Evolutionary conservation across 2,329 filamentous ascomycete species (phyloP).

Genomic region (Curvularia eragrostidis): DNA sequence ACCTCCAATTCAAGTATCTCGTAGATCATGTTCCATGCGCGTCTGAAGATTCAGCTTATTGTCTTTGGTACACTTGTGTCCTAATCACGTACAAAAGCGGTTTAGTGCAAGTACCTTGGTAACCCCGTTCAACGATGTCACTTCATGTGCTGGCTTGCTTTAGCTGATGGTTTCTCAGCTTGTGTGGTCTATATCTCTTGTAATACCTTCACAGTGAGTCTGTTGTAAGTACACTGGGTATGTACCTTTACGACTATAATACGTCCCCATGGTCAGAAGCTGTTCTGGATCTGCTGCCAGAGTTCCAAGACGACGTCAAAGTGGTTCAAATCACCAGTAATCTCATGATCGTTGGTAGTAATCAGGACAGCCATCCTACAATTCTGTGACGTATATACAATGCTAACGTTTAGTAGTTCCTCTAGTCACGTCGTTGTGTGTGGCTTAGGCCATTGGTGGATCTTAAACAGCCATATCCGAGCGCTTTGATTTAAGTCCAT

Average conservation of each 20-base stretch:
- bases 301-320: background rate
- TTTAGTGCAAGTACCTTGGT: slow-evolving; percentile 14
- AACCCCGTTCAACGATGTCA: slow-evolving; percentile 8
- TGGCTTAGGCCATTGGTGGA: background rate
- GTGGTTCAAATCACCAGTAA: background rate
- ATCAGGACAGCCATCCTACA: background rate
- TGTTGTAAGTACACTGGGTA: background rate
- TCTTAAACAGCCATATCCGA: background rate
- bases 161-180: background rate
- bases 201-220: background rate
- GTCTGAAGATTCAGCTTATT: background rate
- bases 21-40: background rate
- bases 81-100: background rate
- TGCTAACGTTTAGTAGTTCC: slow-evolving; percentile 2
- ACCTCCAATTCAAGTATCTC: background rate
- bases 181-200: rapidly evolving
- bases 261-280: background rate
- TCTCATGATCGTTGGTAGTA: background rate
- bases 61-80: background rate
- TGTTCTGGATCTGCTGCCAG: background rate
- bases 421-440: background rate
- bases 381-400: background rate
- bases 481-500: background rate
- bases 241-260: background rate
- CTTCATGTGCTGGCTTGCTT: background rate